Base-by-base conservation (phyloP, 108 stramenopile genomes). In the Epipyxis sp. region DNA sequence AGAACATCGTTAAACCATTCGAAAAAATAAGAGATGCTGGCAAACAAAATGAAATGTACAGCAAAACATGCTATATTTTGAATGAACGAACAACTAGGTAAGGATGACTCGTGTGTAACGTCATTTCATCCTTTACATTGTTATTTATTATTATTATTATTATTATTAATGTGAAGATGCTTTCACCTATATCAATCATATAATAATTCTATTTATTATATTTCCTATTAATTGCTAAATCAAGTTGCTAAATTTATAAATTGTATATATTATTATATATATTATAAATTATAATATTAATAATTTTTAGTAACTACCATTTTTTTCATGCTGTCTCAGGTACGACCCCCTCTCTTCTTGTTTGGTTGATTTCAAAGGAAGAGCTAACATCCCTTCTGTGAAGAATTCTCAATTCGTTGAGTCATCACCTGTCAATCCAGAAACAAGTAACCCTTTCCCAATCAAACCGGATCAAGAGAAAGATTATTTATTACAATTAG, bases 351-450 rank as follows among this genome's bases (percentile, higher is more conserved):
- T 87, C 2, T 79, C 78, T 0, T 57, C 78, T 46, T 87, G 85
- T 77, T 78, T 87, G 43, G 85, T 87, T 1, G 87, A 87, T 69
- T 87, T 86, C 78, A 80, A 69, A 69, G 87, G 83, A 0, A 39
- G 85, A n/a, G 87, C 85, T 27, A 68, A 77, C 35, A 45, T 81
- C 54, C 80, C 85, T 30, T 84, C 83, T 37, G 84, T 87, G 27
- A 86, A 86, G 57, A 87, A 87, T 83, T 87, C 86, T 78, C 87
- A 87, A 78, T 81, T 87, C 41, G 59, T 80, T 57, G 44, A 45
- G 78, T 67, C 59, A 6, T 16, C 20, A 29, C 34, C 61, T 10
- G 30, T 50, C 46, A 50, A 50, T 50, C 46, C 46, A 13, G 13
- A 50, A 20, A 13, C 20, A 50, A 50, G 20, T 50, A n/a, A n/a